Evolutionary conservation across 345 rosid genomes (phyloP).

Genomic region (Citrus sinensis): DNA sequence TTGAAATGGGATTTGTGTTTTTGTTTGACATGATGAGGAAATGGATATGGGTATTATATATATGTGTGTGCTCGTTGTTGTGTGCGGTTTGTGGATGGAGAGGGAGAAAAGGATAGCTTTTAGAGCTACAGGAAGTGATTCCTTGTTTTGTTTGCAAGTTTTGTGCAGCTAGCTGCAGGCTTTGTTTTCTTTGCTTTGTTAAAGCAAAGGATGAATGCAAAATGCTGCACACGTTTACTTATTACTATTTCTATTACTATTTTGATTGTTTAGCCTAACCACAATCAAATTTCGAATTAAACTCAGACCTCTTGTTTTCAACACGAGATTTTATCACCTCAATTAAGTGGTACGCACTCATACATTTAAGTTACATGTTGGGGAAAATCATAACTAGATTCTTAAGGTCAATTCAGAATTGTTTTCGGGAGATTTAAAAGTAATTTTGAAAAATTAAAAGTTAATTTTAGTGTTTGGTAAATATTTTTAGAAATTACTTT

Average conservation of each 20-base stretch:
- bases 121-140: conserved; percentile 8
- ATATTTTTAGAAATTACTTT: fast-evolving
- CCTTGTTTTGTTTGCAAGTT: not conserved
- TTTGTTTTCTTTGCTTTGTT: not conserved
- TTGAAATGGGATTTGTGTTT: not conserved
- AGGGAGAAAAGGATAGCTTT: conserved; percentile 13
- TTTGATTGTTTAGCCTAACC: too few relatives aligned
- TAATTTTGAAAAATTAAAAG: too few relatives aligned
- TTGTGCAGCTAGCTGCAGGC: not conserved
- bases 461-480: too few relatives aligned
- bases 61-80: not conserved
- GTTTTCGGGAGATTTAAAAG: too few relatives aligned
- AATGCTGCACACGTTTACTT: not conserved
- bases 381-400: too few relatives aligned
- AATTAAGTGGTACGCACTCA: too few relatives aligned
- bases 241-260: too few relatives aligned
- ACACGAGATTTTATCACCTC: too few relatives aligned
- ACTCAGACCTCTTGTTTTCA: too few relatives aligned
- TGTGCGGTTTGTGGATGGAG: not conserved
- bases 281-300: too few relatives aligned
- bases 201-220: conserved; percentile 3
- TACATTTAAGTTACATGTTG: too few relatives aligned
- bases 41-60: not conserved
- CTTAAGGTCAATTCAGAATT: too few relatives aligned
- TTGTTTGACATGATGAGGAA: not conserved